These are phyloP conservation scores for Melianthus villosus DNA, from an alignment of 441 rosid species.

Conservation along the genomic window DNA sequence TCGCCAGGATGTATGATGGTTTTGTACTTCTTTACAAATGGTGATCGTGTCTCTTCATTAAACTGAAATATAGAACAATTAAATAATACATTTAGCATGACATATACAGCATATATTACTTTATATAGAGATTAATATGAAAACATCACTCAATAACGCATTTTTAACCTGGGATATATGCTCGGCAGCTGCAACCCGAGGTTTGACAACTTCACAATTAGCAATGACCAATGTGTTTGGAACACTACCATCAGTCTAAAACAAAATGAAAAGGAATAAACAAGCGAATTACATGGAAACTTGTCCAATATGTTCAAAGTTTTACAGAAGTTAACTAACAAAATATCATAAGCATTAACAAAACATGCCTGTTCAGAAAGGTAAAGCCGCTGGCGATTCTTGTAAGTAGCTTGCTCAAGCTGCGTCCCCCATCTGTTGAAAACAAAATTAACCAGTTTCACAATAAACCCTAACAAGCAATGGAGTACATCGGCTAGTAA, in stretches of 20 bases:
- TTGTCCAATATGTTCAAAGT: no score
- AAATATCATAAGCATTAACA: no score
- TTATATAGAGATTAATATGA: no score
- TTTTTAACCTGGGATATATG: constrained; percentile 72
- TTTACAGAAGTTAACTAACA: no score
- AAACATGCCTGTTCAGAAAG: constrained; percentile 76
- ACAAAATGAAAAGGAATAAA: no score
- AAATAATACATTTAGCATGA: no score
- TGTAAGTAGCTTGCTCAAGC: constrained; percentile 84
- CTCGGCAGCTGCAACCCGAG: constrained; percentile 94
- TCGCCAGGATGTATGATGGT: constrained; percentile 99
- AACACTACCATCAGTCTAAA: constrained; percentile 94
- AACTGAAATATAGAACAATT: constrained; percentile 23
- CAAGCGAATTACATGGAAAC: no score
- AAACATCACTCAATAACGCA: no score
- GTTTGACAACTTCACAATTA: constrained; percentile 90
- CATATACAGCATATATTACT: no score
- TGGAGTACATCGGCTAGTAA: no score
- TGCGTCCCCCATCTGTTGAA: constrained; percentile 95
- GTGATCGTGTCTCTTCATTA: constrained; percentile 96
- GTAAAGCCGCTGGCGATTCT: constrained; percentile 94
- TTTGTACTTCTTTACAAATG: constrained; percentile 94
- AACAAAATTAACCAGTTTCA: no score
- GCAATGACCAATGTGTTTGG: constrained; percentile 95
- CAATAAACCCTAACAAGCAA: no score